Conservation (phyloP, 169 alveolate genomes). For the Theileria luwenshuni region DNA sequence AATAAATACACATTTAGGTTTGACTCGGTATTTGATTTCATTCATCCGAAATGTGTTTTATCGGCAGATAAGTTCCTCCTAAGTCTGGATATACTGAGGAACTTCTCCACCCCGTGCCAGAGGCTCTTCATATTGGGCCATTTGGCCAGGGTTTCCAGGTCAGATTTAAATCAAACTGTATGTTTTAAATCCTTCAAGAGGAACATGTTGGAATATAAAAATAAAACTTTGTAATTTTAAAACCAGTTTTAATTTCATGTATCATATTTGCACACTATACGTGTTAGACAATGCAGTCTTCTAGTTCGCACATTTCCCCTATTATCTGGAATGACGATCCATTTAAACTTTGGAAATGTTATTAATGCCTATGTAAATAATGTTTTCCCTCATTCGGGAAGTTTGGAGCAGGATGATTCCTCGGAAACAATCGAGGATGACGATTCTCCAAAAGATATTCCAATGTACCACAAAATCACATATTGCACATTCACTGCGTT, state of each 20-base stretch:
- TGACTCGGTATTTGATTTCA: conserved; percentile 48
- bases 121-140: conserved; percentile 59
- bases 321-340: conserved; percentile 31
- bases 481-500: neutral
- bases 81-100: conserved; percentile 47
- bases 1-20: conserved; percentile 35
- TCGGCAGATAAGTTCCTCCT: conserved; percentile 20
- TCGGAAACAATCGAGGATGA: neutral
- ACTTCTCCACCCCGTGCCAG: conserved; percentile 57
- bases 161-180: conserved; percentile 40
- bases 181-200: conserved; percentile 34
- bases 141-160: conserved; percentile 45
- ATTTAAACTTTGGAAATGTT: conserved; percentile 59
- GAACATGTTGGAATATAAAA: conserved; percentile 14
- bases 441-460: conserved; percentile 19
- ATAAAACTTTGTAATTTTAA: conserved; percentile 15
- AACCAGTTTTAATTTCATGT: conserved; percentile 9
- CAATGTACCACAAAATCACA: conserved; percentile 20
- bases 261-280: conserved; percentile 9
- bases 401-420: conserved; percentile 25
- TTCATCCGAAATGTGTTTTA: neutral
- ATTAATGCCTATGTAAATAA: conserved; percentile 41
- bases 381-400: conserved; percentile 31
- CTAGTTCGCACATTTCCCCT: neutral
- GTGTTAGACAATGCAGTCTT: neutral